Base-by-base conservation (phyloP, 78 protist species). In the Speleostelium caveatum region DNA sequence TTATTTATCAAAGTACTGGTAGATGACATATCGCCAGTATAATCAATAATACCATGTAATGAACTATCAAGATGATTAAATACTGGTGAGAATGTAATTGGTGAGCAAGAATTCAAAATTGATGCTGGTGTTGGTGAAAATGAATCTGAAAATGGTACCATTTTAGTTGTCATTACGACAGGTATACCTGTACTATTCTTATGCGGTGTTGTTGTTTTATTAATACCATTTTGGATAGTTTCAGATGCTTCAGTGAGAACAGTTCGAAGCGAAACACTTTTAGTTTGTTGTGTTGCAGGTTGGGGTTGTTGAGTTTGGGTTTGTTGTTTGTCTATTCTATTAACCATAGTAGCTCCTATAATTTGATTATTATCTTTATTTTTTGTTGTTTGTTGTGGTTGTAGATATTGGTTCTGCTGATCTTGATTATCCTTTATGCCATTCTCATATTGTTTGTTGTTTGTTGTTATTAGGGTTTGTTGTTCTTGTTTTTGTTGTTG, bases 61-160 rank as follows among this genome's bases (percentile, higher is more conserved):
- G 63, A 58, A 19, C 16, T 6, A 58, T 58, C 8, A 19, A 58
- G 16, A 58, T 58, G 63, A 58, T 17, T n/a, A 58, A 58, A 26
- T 68, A 73, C 19, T 38, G 90, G 90, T 33, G 90, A 83, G 33
- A 69, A 83, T 26, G 76, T 41, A 33, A 39, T 69, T 28, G 90
- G 78, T 42, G 90, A 69, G 14, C 79, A 53, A n/a, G 77, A 79
- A n/a, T 76, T 30, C 5, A 83, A 51, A 28, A 83, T 56, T 16
- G 90, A 83, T 28, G 90, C 55, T 12, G 90, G 87, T 77, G 87
- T 65, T 51, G 87, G 75, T 42, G 90, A 83, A 42, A 69, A 69
- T 42, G 90, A 83, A 14, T 35, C 26, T 1, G 88, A 78, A 36
- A 78, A 26, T 53, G 88, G 88, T 66, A 78, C 88, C 1, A 78